phyloP scores from a whole-genome alignment of 1,284 basidiomycete species.

The Tilletia indica region DNA sequence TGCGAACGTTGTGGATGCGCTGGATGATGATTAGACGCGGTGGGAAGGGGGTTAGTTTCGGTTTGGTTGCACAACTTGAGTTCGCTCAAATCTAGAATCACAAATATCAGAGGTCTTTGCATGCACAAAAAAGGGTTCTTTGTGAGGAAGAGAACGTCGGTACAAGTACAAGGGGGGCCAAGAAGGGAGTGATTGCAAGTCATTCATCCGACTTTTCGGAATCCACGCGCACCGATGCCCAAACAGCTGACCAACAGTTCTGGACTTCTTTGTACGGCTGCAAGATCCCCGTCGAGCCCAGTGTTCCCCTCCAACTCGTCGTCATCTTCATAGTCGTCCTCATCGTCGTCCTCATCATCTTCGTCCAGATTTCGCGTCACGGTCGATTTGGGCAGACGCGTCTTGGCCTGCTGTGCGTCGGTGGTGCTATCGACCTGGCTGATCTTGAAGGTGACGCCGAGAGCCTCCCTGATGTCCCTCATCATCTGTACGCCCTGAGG shows the following conservation, averaged over 20 bases:
- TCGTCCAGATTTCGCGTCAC: conserved; percentile 16
- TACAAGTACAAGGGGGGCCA: not conserved
- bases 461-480: conserved; percentile 75
- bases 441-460: conserved; percentile 68
- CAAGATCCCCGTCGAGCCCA: not conserved
- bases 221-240: conserved; percentile 48
- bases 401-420: not conserved
- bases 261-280: conserved; percentile 1
- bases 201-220: conserved; percentile 33
- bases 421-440: conserved; percentile 19
- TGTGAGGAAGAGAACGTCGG: not conserved
- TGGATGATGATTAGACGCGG: not conserved
- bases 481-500: conserved; percentile 78
- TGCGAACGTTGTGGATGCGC: conserved; percentile 5
- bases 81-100: too few species aligned
- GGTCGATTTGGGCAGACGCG: not conserved
- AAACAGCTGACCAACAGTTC: conserved; percentile 44
- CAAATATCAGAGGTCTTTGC: too few species aligned
- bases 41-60: too few species aligned
- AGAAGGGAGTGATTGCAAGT: not conserved
- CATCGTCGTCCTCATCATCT: conserved; percentile 26
- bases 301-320: conserved; percentile 20
- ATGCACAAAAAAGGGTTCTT: too few species aligned
- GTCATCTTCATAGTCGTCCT: not conserved
- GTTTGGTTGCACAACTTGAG: too few species aligned